Evolutionary conservation across 164 flowering plant genomes (phyloP).

Genomic region (Dillenia suffruticosa): DNA sequence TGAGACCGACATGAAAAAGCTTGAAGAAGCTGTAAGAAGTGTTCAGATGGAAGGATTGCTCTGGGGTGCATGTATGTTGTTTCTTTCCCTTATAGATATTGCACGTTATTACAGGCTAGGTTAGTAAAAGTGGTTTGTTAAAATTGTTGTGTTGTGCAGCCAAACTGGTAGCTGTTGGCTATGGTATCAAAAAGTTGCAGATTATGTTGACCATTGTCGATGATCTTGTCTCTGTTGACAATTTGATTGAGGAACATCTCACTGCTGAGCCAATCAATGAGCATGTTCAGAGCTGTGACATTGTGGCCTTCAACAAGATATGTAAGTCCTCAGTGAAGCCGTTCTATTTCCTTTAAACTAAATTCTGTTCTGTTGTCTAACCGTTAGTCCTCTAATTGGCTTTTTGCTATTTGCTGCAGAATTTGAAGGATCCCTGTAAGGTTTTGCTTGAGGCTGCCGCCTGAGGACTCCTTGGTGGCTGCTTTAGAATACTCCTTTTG

Average conservation of each 20-base stretch:
- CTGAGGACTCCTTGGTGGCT: too few relatives aligned
- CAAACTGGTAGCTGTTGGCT: conserved; percentile 85
- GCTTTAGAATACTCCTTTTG: too few relatives aligned
- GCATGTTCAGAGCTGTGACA: conserved; percentile 92
- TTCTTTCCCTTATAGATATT: neutral
- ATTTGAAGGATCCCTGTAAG: too few relatives aligned
- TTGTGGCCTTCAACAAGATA: conserved; percentile 91
- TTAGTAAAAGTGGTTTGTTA: neutral
- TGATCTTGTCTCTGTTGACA: conserved; percentile 83
- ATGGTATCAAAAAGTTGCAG: conserved; percentile 86
- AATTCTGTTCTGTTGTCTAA: too few relatives aligned
- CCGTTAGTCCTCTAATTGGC: too few relatives aligned
- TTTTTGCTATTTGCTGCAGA: too few relatives aligned
- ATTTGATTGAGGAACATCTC: conserved; percentile 70
- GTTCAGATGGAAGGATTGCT: conserved; percentile 11
- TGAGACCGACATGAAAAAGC: conserved; percentile 8
- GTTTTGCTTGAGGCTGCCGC: too few relatives aligned
- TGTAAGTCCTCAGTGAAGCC: conserved; percentile 11
- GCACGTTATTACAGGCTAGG: neutral
- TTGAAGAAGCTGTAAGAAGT: conserved; percentile 5
- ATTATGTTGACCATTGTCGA: conserved; percentile 93
- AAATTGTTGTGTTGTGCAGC: conserved; percentile 37
- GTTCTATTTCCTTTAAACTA: too few relatives aligned
- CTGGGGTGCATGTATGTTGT: conserved; percentile 74
- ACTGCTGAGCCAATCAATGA: conserved; percentile 79